Evolutionary conservation across 2,329 filamentous ascomycete genomes (phyloP).

Genomic region (Fusarium illudens): DNA sequence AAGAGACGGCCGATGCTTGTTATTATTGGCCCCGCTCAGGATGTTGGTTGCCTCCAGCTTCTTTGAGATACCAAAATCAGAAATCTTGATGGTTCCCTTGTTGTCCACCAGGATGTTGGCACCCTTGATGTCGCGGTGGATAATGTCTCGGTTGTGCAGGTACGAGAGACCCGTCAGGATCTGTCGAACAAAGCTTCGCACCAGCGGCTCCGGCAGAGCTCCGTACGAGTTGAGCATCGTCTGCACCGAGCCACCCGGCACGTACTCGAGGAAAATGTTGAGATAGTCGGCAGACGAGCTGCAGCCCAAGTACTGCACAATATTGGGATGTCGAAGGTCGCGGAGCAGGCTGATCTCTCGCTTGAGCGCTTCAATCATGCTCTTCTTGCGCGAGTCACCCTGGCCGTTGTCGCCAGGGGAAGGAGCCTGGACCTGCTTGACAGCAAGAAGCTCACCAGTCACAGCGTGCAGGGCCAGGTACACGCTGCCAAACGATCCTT

Average conservation of each 20-base stretch:
- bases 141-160: constrained; percentile 93
- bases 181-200: constrained; percentile 95
- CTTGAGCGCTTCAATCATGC: constrained; percentile 97
- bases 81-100: constrained; percentile 98
- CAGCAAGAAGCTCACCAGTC: constrained; percentile 95
- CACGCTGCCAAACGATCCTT: constrained; percentile 95
- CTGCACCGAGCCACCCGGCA: constrained; percentile 95
- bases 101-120: constrained; percentile 99
- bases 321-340: constrained; percentile 94
- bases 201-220: constrained; percentile 89
- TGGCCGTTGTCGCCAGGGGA: constrained; percentile 79
- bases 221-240: constrained; percentile 99
- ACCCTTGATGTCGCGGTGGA: constrained; percentile 98
- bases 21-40: constrained; percentile 72
- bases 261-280: constrained; percentile 99
- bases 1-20: constrained; percentile 77
- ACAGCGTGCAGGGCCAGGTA: constrained; percentile 95
- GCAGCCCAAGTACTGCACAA: constrained; percentile 97
- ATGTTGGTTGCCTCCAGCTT: constrained; percentile 93
- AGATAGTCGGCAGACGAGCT: constrained; percentile 90
- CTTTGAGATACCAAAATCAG: constrained; percentile 98
- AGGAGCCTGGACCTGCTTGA: constrained; percentile 96
- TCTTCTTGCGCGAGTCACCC: constrained; percentile 91
- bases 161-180: constrained; percentile 93
- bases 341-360: constrained; percentile 94